These are phyloP conservation scores for Myxozyma geophila DNA, from an alignment of 805 yeast species.

Conservation along the genomic window DNA sequence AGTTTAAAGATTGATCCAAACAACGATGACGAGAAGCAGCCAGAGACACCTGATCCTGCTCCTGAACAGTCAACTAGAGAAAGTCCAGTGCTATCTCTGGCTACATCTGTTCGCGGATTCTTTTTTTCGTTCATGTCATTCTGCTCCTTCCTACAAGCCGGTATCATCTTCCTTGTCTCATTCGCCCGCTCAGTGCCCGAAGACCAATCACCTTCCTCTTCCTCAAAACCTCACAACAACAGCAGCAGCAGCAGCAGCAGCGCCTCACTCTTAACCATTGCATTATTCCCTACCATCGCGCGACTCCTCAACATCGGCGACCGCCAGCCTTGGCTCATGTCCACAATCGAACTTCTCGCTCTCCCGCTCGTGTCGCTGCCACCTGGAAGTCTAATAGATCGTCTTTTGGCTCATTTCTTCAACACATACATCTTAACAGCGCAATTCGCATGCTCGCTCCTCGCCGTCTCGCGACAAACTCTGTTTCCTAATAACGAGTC, in stretches of 20 bases:
- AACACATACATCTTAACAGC: constrained; percentile 29
- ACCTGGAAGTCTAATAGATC: constrained; percentile 31
- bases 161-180: constrained; percentile 22
- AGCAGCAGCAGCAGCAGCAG: not conserved
- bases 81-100: not conserved
- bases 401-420: constrained; percentile 29
- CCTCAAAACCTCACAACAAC: not conserved
- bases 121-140: constrained; percentile 13
- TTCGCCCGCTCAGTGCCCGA: constrained; percentile 19
- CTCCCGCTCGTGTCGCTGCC: constrained; percentile 32
- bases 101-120: not conserved
- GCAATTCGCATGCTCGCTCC: constrained; percentile 22
- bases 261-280: constrained; percentile 31
- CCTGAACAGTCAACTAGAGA: not conserved
- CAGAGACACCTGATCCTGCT: not conserved
- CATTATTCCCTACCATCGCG: constrained; percentile 34
- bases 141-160: constrained; percentile 23
- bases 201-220: not conserved
- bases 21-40: not conserved
- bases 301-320: constrained; percentile 32
- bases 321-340: constrained; percentile 36
- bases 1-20: constrained; percentile 21
- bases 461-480: constrained; percentile 46
- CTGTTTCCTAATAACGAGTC: constrained; percentile 56
- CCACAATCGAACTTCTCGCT: constrained; percentile 32